Evolutionary conservation across 805 yeast species (phyloP), one percentile per base, ranked within the genome.

Genomic region (Zygosaccharomyces bailii): DNA sequence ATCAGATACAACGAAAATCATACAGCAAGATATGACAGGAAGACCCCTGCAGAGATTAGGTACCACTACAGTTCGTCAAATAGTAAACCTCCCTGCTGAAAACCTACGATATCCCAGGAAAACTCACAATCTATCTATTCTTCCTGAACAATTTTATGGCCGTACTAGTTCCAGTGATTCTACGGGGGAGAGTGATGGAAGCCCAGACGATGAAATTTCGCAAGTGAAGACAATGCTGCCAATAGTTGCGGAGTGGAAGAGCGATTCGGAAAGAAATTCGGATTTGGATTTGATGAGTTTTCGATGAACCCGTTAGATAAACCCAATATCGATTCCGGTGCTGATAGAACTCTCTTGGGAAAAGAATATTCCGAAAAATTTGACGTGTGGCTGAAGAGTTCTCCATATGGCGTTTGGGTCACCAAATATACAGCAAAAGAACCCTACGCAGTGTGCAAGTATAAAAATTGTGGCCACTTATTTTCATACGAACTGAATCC

Each of bases 361-460:
- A 37, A 41, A 9, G 32, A 38, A 14, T 32, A 27, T 19, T 33
- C 25, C 16, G 42, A 30, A 27, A 47, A 40, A 34, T 48, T 50
- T 32, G 44, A 43, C 23, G 42, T 38, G 13, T 50, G 51, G 53
- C 51, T 50, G 25, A 43, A 38, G 10, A 30, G 38, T 14, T 46
- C 53, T 13, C 53, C 53, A 24, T 50, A 44, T 20, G 46, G 49
- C 4, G 42, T 50, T 17, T 50, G 53, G 53, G 51, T 50, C 23
- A 50, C 51, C 35, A 50, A 46, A 35, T 37, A 39, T 31, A 45
- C 49, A 13, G 43, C 41, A 14, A 23, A 35, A 17, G 40, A 44
- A 37, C 51, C 49, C 3, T 44, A 42, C 23, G 53, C 53, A 5
- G 32, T 41, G 27, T 47, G 51, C 47, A 47, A 50, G 37, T 47